Base-by-base conservation (phyloP, 2,329 filamentous ascomycete genomes). In the Ambrosiella xylebori region DNA sequence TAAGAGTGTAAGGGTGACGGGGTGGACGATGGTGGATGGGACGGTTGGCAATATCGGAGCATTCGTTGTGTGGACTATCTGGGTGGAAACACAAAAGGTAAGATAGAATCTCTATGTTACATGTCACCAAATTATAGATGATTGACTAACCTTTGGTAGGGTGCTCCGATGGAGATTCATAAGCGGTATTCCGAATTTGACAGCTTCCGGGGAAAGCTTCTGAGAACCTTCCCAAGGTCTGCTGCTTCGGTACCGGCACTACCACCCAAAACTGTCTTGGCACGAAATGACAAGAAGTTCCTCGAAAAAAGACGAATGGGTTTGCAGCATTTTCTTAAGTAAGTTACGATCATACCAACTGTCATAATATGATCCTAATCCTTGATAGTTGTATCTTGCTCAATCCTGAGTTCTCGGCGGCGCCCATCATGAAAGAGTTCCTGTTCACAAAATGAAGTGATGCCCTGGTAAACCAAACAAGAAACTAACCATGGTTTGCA, bases 141-240 rank as follows among this genome's bases (percentile, higher is more conserved):
- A 49, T 41, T 19, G 27, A 37, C 40, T 8, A 27, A 12, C 27
- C n/a, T 37, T 52, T 11, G n/a, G 13, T 19, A 82, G 79, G 79
- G 80, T 47, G 76, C 77, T 60, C 75, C 72, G 53, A 81, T 84
- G 71, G 75, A 77, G 61, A 79, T 84, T 62, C 73, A 80, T 60
- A 84, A 84, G 67, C 78, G 90, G 68, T 97, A 96, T 70, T 96
- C 90, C 0, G 91, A 97, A 68, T 97, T 97, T 66, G 88, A 94
- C 68, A 81, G 86, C 58, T 78, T 98, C 61, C 80, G 89, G 57
- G 72, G 76, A 54, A 81, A 82, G 63, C 77, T 98, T 17, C 73
- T 88, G 49, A 75, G 78, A 64, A 87, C 88, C 0, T 97, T 97
- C 64, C 91, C 93, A 3, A 79, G 84, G 64, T 90, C 90, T 19